Conservation (phyloP, 2,329 filamentous ascomycete genomes). For the Aspergillus sojae region DNA sequence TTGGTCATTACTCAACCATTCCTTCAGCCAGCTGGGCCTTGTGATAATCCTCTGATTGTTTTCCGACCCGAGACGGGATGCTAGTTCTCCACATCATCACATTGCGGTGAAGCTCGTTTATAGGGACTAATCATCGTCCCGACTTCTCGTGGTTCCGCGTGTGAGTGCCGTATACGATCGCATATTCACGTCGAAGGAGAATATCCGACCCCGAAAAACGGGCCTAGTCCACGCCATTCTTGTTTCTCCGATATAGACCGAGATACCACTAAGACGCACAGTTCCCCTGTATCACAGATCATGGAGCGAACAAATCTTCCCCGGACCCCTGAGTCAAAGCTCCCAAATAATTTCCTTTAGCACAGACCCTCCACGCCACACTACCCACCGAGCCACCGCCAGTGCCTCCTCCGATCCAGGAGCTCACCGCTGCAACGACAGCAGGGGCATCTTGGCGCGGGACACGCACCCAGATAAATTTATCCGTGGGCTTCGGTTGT, state of each 20-base stretch:
- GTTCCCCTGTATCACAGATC: background rate
- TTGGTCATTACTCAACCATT: background rate
- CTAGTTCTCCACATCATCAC: background rate
- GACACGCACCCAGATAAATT: slow-evolving; percentile 47
- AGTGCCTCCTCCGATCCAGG: slow-evolving; percentile 44
- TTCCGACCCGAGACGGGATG: background rate
- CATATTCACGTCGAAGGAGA: background rate
- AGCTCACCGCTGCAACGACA: slow-evolving; percentile 49
- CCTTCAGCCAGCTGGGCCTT: background rate
- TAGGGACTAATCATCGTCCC: background rate
- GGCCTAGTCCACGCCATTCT: background rate
- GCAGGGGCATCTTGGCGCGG: slow-evolving; percentile 48
- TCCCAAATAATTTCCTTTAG: slow-evolving; percentile 41
- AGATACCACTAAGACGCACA: background rate
- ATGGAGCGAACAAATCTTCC: slow-evolving; percentile 37
- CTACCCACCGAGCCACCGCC: slow-evolving; percentile 17
- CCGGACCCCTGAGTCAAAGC: slow-evolving; percentile 39
- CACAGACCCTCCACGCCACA: slow-evolving; percentile 43
- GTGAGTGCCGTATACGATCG: background rate
- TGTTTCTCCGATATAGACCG: background rate
- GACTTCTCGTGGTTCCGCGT: background rate
- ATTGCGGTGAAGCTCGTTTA: background rate
- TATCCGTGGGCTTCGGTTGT: slow-evolving; percentile 3
- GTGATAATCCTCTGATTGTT: background rate
- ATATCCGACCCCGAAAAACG: background rate